These are phyloP conservation scores for Adiantum capillusveneris DNA, from an alignment of 75 land plant genomes.

Conservation along the genomic window DNA sequence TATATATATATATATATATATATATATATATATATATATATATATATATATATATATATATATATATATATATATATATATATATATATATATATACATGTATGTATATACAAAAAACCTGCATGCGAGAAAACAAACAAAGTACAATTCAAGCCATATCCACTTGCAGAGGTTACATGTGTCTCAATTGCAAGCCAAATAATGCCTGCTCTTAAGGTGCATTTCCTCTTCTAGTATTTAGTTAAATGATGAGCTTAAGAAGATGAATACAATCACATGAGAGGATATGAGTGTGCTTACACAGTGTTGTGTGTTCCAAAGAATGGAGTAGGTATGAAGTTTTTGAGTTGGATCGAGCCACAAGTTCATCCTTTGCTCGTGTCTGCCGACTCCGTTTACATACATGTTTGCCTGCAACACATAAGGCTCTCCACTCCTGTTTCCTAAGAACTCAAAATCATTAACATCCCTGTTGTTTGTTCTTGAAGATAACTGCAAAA, in stretches of 20 bases:
- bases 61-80: too few species aligned
- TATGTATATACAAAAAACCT: slow-evolving; percentile 77
- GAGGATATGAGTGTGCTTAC: slow-evolving; percentile 14
- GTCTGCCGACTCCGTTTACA: slow-evolving; percentile 4
- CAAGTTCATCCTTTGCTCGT: slow-evolving; percentile 2
- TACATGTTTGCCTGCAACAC: slow-evolving; percentile 7
- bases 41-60: too few species aligned
- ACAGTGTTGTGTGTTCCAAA: slow-evolving; percentile 7
- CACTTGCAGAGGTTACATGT: background rate
- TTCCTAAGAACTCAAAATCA: slow-evolving; percentile 6
- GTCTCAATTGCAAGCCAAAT: background rate
- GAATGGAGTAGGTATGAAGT: slow-evolving; percentile 4
- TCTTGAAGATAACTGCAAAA: too few species aligned
- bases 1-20: too few species aligned
- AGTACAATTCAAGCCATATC: background rate
- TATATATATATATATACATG: too few species aligned
- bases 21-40: too few species aligned
- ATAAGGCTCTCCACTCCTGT: slow-evolving; percentile 11
- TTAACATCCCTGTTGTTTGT: background rate
- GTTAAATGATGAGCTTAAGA: too few species aligned
- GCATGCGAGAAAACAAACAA: slow-evolving; percentile 10
- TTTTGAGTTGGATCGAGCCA: slow-evolving; percentile 7
- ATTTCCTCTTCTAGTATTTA: too few species aligned
- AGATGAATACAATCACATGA: too few species aligned
- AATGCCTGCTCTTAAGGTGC: background rate